Percentiles rank a stretch among this genome's conserved stretches.
Evolutionary conservation across 2,329 filamentous ascomycete genomes (phyloP).

Genomic region (Ophiostoma quercus): DNA sequence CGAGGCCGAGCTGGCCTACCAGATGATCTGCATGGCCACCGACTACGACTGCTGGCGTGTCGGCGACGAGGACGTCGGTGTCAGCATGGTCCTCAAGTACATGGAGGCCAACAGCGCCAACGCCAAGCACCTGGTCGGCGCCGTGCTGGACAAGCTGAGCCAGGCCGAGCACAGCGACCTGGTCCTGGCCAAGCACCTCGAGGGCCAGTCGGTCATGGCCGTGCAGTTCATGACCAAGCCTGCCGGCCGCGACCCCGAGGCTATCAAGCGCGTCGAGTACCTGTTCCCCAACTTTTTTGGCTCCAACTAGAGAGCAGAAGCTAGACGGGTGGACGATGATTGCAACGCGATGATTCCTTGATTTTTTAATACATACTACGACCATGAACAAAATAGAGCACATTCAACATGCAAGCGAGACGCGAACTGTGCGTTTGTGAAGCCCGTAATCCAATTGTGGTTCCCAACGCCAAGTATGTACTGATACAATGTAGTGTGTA

Average conservation of each 20-base stretch:
- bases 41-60: conserved; percentile 99
- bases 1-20: conserved; percentile 93
- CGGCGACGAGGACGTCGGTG: conserved; percentile 75
- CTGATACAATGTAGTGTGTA: neutral
- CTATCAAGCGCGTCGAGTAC: conserved; percentile 74
- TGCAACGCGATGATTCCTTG: neutral
- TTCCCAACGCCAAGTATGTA: neutral
- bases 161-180: conserved; percentile 70
- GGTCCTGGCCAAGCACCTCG: conserved; percentile 75
- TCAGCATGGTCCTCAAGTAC: conserved; percentile 94
- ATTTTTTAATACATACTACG: neutral
- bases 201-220: conserved; percentile 69
- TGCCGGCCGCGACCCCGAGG: conserved; percentile 65
- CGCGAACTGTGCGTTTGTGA: neutral
- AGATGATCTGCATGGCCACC: conserved; percentile 99
- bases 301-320: neutral
- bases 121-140: conserved; percentile 75
- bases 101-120: conserved; percentile 93
- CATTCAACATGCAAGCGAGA: neutral
- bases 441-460: neutral
- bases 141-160: conserved; percentile 79
- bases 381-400: neutral
- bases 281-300: conserved; percentile 76
- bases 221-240: conserved; percentile 77
- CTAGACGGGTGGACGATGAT: neutral